Evolutionary conservation across 2,329 filamentous ascomycete genomes (phyloP).

Genomic region (Endocalyx cinctus): DNA sequence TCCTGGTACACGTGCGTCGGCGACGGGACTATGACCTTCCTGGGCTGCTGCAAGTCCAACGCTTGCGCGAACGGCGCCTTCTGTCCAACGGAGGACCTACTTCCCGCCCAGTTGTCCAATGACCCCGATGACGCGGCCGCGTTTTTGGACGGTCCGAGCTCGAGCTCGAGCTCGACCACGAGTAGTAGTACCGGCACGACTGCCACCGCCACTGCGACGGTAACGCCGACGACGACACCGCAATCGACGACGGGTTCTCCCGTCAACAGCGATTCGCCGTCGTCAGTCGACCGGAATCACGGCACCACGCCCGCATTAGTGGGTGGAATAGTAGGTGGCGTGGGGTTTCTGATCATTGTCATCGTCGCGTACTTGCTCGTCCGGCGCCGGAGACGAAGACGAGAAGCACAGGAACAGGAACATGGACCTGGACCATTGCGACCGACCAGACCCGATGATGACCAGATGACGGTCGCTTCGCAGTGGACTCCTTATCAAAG

Average conservation of each 20-base stretch:
- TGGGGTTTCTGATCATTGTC: constrained; percentile 6
- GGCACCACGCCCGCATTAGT: too few relatives aligned
- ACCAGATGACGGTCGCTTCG: constrained; percentile 1
- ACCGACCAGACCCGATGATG: too few relatives aligned
- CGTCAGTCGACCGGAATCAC: too few relatives aligned
- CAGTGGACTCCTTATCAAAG: constrained; percentile 15
- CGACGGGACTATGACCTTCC: constrained; percentile 16
- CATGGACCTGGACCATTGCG: too few relatives aligned
- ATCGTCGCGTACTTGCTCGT: too few relatives aligned
- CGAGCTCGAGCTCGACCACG: constrained; percentile 1
- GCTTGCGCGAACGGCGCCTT: constrained; percentile 8
- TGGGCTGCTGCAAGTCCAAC: constrained; percentile 19
- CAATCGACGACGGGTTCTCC: not conserved
- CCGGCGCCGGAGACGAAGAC: too few relatives aligned
- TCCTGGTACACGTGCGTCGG: constrained; percentile 17
- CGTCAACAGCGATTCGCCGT: not conserved
- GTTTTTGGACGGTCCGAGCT: constrained; percentile 8
- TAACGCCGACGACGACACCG: not conserved
- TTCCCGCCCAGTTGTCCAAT: constrained; percentile 7
- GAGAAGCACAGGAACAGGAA: too few relatives aligned
- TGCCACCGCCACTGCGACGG: constrained; percentile 3
- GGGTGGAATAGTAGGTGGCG: constrained; percentile 9
- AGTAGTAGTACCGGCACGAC: constrained; percentile 3
- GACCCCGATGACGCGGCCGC: constrained; percentile 3
- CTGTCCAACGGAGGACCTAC: constrained; percentile 8